phyloP scores from a whole-genome alignment of 2,329 filamentous ascomycete species.

The Gyromitra esculenta region DNA sequence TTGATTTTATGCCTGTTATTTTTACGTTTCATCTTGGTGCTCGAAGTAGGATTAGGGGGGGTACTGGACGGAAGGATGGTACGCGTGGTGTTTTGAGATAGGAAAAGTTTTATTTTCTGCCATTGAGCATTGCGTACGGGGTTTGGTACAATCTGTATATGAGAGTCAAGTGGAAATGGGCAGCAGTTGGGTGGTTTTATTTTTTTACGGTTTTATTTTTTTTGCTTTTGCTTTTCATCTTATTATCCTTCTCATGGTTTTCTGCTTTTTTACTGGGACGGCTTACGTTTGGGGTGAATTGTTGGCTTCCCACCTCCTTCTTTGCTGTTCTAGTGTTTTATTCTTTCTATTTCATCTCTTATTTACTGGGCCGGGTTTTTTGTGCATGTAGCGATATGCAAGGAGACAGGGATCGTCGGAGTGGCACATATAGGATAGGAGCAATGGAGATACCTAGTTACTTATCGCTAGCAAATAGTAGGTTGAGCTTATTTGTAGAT shows the following conservation, averaged over 20 bases:
- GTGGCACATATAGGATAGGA: constrained; percentile 33
- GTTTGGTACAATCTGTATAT: constrained; percentile 35
- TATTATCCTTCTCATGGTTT: constrained; percentile 6
- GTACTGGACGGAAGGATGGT: constrained; percentile 23
- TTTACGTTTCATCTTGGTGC: constrained; percentile 23
- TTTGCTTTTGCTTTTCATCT: constrained; percentile 17
- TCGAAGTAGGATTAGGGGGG: constrained; percentile 8
- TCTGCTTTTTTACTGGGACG: constrained; percentile 18
- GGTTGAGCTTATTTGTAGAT: constrained; percentile 39
- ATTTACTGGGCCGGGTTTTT: constrained; percentile 29
- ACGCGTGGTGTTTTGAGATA: constrained; percentile 38
- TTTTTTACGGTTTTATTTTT: constrained; percentile 18
- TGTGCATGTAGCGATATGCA: constrained; percentile 38
- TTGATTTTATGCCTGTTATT: constrained; percentile 26
- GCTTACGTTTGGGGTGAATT: not conserved
- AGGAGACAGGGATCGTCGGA: constrained; percentile 28
- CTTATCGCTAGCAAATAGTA: constrained; percentile 47
- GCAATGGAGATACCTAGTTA: constrained; percentile 45
- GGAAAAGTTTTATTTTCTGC: constrained; percentile 34
- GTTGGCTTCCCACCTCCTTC: constrained; percentile 2
- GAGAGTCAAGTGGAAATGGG: constrained; percentile 26
- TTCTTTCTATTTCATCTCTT: constrained; percentile 15
- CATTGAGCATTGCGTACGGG: constrained; percentile 32
- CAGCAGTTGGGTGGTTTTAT: constrained; percentile 17
- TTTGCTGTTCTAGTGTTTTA: constrained; percentile 17